Evolutionary conservation across 345 rosid species (phyloP).

Genomic region (Physaria fendleri): DNA sequence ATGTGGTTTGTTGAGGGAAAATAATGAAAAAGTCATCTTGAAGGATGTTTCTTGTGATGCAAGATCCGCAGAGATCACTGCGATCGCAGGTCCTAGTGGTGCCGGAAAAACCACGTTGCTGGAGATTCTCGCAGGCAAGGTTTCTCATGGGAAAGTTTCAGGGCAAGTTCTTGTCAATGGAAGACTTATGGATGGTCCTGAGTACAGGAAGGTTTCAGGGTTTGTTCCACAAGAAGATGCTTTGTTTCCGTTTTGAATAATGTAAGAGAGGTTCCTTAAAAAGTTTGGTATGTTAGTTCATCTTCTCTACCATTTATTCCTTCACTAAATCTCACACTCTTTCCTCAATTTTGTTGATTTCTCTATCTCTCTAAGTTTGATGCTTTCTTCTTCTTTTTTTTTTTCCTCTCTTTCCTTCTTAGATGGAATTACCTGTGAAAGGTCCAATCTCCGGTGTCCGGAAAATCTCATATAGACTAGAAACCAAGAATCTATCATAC

Average conservation of each 20-base stretch:
- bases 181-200: constrained; percentile 43
- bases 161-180: constrained; percentile 65
- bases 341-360: constrained; percentile 11
- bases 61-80: constrained; percentile 57
- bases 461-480: constrained; percentile 41
- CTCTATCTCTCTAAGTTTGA: constrained; percentile 19
- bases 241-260: constrained; percentile 50
- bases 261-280: constrained; percentile 13
- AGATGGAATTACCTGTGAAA: constrained; percentile 67
- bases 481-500: constrained; percentile 57
- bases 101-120: constrained; percentile 90
- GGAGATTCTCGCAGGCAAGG: constrained; percentile 75
- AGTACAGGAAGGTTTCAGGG: constrained; percentile 63
- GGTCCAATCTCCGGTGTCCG: constrained; percentile 35
- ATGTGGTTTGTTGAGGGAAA: constrained; percentile 21
- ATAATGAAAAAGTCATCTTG: constrained; percentile 39
- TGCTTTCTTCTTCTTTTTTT: constrained; percentile 12
- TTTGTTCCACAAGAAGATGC: constrained; percentile 86
- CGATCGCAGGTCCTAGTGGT: constrained; percentile 88
- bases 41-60: constrained; percentile 63
- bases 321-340: constrained; percentile 30
- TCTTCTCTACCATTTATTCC: constrained; percentile 41
- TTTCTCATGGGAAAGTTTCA: constrained; percentile 33
- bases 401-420: constrained; percentile 15
- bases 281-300: constrained; percentile 83